phyloP scores from a whole-genome alignment of 2,329 filamentous ascomycete genomes.

The Exophiala oligosperma region DNA sequence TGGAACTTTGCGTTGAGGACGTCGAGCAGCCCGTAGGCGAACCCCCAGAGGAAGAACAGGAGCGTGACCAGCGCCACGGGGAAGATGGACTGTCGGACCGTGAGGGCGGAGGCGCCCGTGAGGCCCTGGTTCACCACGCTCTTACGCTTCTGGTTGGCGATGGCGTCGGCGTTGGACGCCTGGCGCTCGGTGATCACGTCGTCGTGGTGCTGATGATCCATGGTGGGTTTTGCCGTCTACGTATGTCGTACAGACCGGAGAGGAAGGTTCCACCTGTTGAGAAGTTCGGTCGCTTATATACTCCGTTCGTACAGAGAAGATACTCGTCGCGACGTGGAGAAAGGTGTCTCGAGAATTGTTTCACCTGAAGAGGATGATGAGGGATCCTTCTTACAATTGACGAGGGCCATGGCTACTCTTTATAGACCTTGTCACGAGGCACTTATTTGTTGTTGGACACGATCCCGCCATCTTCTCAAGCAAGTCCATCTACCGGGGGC shows the following conservation, averaged over 20 bases:
- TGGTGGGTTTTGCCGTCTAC: neutral
- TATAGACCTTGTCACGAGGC: no score
- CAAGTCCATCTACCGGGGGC: neutral
- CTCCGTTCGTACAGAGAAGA: no score
- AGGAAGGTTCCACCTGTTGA: no score
- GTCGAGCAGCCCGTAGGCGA: constrained; percentile 51
- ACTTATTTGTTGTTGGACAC: neutral
- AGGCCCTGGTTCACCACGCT: constrained; percentile 29
- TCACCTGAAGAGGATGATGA: neutral
- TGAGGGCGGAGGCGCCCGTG: constrained; percentile 44
- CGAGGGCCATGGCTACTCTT: no score
- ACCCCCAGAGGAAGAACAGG: constrained; percentile 57
- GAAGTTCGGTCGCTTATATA: no score
- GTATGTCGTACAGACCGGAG: no score
- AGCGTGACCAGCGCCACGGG: constrained; percentile 48
- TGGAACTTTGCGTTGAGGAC: constrained; percentile 60
- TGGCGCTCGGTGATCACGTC: constrained; percentile 27
- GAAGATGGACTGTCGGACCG: constrained; percentile 45
- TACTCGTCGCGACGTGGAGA: no score
- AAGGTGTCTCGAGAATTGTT: no score
- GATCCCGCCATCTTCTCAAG: neutral
- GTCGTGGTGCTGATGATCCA: constrained; percentile 6
- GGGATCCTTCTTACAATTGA: no score
- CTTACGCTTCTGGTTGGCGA: constrained; percentile 22
- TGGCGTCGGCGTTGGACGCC: constrained; percentile 28